Base-by-base conservation (phyloP, 164 flowering plant species). In the Vitis amurensis region DNA sequence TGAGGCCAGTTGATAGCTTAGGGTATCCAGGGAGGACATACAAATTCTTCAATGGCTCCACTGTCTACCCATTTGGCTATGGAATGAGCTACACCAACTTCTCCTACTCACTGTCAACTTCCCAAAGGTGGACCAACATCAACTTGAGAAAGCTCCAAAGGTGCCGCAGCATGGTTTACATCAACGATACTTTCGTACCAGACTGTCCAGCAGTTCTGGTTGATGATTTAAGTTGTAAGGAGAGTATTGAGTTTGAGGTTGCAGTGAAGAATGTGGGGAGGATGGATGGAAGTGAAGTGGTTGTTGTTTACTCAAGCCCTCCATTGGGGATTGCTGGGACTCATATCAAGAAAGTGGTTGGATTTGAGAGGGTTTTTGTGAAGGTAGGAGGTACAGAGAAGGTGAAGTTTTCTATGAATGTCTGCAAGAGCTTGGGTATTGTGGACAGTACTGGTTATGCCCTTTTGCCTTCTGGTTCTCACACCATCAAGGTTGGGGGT, bases 11-110 rank as follows among this genome's bases (percentile, higher is more conserved):
- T 2, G 63, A 70, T 1, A 62, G 64, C 3, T 16, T 69, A 49
- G 82, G 82, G 4, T 76, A 78, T 44, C 82, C 84, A 0, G 84
- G 84, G 11, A 73, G 82, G 47, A 81, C 81, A 3, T 78, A 76
- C 74, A 70, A 58, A 23, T 81, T 81, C 72, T 81, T 70, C 72
- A 65, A 68, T 52, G 84, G 84, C 29, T 23, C 71, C 0, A 64
- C 68, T 0, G 69, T 81, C 27, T 81, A 70, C 17, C 77, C 27
- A 77, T 81, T 78, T 27, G 84, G 82, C 8, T 59, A 76, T 50
- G 84, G 84, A 8, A 52, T 81, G 31, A 78, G 84, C 27, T 23
- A 23, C 73, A 64, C 80, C 56, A 51, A 27, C 1, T 81, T 73
- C 81, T 51, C n/a, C 31, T 67, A 74, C 71, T 44, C 57, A 1